Percentiles rank a stretch among this genome's conserved stretches.
phyloP scores from a whole-genome alignment of 768 basidiomycete genomes.

The Jaapia argillacea region DNA sequence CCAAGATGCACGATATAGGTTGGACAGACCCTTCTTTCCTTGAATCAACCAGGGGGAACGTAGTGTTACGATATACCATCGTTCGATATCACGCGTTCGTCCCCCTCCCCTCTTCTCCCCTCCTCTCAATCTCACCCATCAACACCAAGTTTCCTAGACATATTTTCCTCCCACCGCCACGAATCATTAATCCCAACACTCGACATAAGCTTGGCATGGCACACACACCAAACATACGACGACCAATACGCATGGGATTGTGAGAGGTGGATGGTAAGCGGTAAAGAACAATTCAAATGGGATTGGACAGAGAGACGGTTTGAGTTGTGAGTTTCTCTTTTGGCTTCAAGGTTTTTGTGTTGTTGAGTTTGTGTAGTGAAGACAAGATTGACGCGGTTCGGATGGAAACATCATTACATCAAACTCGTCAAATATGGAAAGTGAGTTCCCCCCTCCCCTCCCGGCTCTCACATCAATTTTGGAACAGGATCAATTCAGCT shows the following conservation, averaged over 20 bases:
- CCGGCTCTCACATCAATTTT: too few species aligned
- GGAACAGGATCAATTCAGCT: constrained; percentile 45
- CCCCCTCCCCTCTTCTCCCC: neutral
- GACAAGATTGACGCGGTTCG: constrained; percentile 36
- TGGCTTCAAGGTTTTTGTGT: too few species aligned
- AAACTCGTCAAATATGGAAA: constrained; percentile 38
- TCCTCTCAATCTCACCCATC: neutral
- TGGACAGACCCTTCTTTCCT: constrained; percentile 41
- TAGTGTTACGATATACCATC: constrained; percentile 36
- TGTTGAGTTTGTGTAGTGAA: constrained; percentile 34
- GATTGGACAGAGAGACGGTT: too few species aligned
- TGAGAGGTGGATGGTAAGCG: constrained; percentile 28
- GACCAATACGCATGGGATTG: constrained; percentile 36
- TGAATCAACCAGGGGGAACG: constrained; percentile 23
- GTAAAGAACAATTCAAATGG: constrained; percentile 48
- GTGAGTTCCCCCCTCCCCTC: constrained; percentile 24
- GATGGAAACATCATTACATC: constrained; percentile 35
- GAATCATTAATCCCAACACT: constrained; percentile 48
- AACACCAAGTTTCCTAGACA: constrained; percentile 38
- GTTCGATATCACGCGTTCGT: constrained; percentile 50
- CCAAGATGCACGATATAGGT: constrained; percentile 39
- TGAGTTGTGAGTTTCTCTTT: too few species aligned
- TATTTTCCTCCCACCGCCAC: constrained; percentile 33
- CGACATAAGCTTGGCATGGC: constrained; percentile 70
- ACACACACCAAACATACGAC: constrained; percentile 56